phyloP scores from a whole-genome alignment of 2,329 filamentous ascomycete species.

The Fusarium nurragi region DNA sequence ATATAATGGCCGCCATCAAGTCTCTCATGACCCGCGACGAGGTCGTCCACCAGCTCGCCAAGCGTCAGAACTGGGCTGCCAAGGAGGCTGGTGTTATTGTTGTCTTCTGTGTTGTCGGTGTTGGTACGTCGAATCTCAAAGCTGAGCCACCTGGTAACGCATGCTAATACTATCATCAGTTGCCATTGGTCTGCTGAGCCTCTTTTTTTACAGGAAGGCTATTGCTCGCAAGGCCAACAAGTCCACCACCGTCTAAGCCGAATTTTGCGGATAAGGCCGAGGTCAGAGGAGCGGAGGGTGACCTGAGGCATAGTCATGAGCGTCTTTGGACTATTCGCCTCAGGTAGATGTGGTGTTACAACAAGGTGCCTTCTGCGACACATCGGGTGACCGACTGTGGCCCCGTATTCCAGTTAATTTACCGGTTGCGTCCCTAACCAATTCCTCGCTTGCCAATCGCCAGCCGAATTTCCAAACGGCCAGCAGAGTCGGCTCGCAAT shows the following conservation, averaged over 20 bases:
- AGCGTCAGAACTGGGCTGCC: slow-evolving; percentile 55
- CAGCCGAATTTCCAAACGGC: slow-evolving; percentile 11
- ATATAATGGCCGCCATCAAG: slow-evolving; percentile 56
- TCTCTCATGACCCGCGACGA: slow-evolving; percentile 51
- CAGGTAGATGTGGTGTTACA: slow-evolving; percentile 41
- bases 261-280: slow-evolving; percentile 17
- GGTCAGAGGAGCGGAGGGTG: slow-evolving; percentile 38
- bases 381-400: slow-evolving; percentile 46
- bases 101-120: slow-evolving; percentile 56
- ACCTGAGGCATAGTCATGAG: slow-evolving; percentile 35
- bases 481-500: slow-evolving; percentile 25
- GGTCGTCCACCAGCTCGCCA: slow-evolving; percentile 51
- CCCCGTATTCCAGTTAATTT: slow-evolving; percentile 42
- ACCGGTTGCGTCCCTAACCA: slow-evolving; percentile 40
- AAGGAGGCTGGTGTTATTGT: slow-evolving; percentile 54
- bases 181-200: slow-evolving; percentile 44
- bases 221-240: slow-evolving; percentile 49
- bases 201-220: slow-evolving; percentile 48
- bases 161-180: slow-evolving; percentile 44
- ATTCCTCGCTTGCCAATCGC: slow-evolving; percentile 31
- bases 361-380: slow-evolving; percentile 43
- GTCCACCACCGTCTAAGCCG: slow-evolving; percentile 41
- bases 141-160: neutral
- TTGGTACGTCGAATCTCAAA: slow-evolving; percentile 46
- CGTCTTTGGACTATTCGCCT: slow-evolving; percentile 28